phyloP scores from a whole-genome alignment of 2,329 filamentous ascomycete species.

The Thielaviopsis euricoi region DNA sequence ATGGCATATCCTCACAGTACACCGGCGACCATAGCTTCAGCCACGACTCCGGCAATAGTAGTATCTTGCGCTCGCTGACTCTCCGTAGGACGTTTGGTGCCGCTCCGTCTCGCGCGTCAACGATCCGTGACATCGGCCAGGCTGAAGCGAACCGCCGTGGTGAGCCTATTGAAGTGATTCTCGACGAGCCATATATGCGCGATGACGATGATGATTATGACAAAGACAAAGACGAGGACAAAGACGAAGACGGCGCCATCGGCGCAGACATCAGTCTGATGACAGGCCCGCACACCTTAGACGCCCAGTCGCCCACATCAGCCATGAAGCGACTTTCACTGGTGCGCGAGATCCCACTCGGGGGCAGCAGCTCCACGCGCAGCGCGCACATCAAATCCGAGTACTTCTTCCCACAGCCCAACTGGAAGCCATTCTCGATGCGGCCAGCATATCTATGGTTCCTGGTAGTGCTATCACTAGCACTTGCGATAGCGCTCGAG shows the following conservation, averaged over 20 bases:
- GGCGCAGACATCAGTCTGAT: constrained; percentile 36
- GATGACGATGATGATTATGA: not conserved
- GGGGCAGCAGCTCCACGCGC: no score
- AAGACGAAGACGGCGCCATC: constrained; percentile 14
- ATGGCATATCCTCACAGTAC: not conserved
- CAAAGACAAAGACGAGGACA: constrained; percentile 4
- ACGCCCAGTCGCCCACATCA: not conserved
- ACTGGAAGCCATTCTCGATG: constrained; percentile 54
- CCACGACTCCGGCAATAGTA: constrained; percentile 13
- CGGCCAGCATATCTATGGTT: constrained; percentile 40
- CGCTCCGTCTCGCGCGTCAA: constrained; percentile 20
- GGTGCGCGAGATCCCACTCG: no score
- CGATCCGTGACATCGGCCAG: constrained; percentile 35
- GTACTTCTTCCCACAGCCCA: constrained; percentile 42
- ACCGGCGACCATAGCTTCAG: no score
- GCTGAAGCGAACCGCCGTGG: constrained; percentile 42
- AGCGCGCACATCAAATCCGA: not conserved
- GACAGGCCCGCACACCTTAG: constrained; percentile 22
- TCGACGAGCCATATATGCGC: constrained; percentile 21
- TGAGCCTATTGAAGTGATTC: constrained; percentile 41
- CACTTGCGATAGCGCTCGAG: constrained; percentile 36
- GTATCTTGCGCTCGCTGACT: constrained; percentile 25
- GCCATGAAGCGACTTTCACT: not conserved
- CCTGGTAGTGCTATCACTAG: constrained; percentile 36
- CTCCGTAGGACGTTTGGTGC: constrained; percentile 14